Conservation (phyloP, 192 early-diverging fungal species). For the Umbelopsis vinacea region DNA sequence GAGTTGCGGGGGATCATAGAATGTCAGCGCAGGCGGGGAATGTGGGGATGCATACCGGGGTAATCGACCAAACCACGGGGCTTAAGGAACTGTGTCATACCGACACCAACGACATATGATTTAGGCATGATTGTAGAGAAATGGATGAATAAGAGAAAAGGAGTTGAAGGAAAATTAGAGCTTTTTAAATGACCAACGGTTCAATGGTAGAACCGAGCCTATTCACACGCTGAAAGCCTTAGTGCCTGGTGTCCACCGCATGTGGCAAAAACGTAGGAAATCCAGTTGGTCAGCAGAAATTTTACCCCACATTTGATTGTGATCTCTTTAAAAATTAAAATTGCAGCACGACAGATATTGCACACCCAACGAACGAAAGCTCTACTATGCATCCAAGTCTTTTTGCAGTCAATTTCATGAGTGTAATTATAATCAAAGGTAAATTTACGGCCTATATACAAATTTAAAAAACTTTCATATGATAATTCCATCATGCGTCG, state of each 20-base stretch:
- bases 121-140: conserved; percentile 13
- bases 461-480: background rate
- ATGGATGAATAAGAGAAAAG: background rate
- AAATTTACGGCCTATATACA: background rate
- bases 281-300: conserved; percentile 6
- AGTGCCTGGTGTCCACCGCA: background rate
- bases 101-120: conserved; percentile 55
- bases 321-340: background rate
- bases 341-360: too few relatives aligned
- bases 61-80: conserved; percentile 57
- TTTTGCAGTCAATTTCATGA: too few relatives aligned
- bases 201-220: conserved; percentile 7
- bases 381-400: too few relatives aligned
- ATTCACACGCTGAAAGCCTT: conserved; percentile 17
- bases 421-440: too few relatives aligned
- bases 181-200: conserved; percentile 7
- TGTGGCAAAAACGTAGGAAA: background rate
- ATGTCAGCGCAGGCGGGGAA: background rate
- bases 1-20: background rate
- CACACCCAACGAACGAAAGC: too few relatives aligned
- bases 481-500: background rate
- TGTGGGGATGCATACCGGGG: conserved; percentile 42
- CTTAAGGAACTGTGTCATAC: conserved; percentile 67
- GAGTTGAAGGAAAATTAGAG: background rate
- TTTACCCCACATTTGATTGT: conserved; percentile 10